Conservation (phyloP, 306 rosid species). For the Trichosanthes cucumerina region DNA sequence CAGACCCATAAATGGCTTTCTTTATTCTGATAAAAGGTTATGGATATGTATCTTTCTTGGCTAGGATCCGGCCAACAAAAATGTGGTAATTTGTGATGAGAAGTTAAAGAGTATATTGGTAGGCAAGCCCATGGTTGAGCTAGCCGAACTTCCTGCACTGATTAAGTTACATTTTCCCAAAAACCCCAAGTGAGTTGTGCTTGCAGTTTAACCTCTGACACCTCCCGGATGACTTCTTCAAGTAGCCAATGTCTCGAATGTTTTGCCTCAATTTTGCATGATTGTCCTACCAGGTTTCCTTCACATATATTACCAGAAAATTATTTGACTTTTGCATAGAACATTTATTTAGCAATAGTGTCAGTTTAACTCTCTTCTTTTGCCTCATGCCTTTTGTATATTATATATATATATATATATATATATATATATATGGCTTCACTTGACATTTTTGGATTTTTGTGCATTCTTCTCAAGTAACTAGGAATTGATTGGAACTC, state of each 20-base stretch:
- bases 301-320: background rate
- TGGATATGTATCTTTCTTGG: slow-evolving; percentile 2
- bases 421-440: too few species aligned
- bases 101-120: slow-evolving; percentile 57
- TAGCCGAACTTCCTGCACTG: slow-evolving; percentile 78
- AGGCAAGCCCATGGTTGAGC: slow-evolving; percentile 66
- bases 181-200: slow-evolving; percentile 35
- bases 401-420: too few species aligned
- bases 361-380: background rate
- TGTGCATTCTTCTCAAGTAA: background rate
- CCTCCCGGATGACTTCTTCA: background rate
- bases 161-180: slow-evolving; percentile 88
- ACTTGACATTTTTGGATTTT: background rate
- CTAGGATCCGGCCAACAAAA: slow-evolving; percentile 77
- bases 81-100: slow-evolving; percentile 76
- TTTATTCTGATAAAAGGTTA: slow-evolving; percentile 9
- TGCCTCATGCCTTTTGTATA: background rate
- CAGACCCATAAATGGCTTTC: background rate
- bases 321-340: background rate
- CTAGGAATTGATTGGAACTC: background rate
- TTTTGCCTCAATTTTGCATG: background rate
- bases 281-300: background rate
- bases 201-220: background rate
- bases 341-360: background rate
- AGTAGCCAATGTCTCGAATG: background rate